Percentiles rank a stretch among this genome's conserved stretches.
Conservation (phyloP, 306 rosid species). For the Oemleria cerasiformis region DNA sequence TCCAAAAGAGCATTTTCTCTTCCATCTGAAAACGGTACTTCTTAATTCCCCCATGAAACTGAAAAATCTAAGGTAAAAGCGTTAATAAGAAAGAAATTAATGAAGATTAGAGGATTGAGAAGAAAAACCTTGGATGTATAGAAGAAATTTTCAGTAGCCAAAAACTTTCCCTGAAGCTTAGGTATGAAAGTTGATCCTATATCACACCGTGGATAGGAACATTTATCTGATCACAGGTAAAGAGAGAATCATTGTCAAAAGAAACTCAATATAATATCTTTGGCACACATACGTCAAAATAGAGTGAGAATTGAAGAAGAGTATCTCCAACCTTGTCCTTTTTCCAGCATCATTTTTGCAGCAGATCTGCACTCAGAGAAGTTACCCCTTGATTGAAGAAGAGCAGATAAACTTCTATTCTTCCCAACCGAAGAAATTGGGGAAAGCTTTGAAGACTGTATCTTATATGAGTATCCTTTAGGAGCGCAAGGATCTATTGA, state of each 20-base stretch:
- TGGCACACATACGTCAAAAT: conserved; percentile 16
- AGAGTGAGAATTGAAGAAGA: conserved; percentile 7
- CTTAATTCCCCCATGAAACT: conserved; percentile 13
- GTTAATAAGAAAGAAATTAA: conserved; percentile 21
- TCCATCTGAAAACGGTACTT: neutral
- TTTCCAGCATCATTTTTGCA: conserved; percentile 68
- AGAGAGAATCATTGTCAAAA: conserved; percentile 19
- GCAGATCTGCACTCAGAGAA: conserved; percentile 91
- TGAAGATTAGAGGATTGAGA: conserved; percentile 13
- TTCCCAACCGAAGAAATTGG: conserved; percentile 42
- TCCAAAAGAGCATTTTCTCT: conserved; percentile 2
- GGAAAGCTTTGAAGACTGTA: conserved; percentile 50
- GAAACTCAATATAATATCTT: conserved; percentile 19
- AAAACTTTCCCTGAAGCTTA: conserved; percentile 76
- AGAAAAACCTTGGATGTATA: conserved; percentile 76
- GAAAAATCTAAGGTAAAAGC: neutral
- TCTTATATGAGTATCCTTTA: conserved; percentile 55
- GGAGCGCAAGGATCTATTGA: conserved; percentile 85
- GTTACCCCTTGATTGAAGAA: conserved; percentile 74
- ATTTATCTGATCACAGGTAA: conserved; percentile 51
- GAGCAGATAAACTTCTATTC: conserved; percentile 31
- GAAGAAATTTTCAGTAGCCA: conserved; percentile 98
- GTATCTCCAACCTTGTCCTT: conserved; percentile 69
- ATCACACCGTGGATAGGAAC: conserved; percentile 57
- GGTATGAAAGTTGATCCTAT: conserved; percentile 86